Base-by-base conservation (phyloP, 2,329 filamentous ascomycete genomes). In the Emergomyces pasteurianus region DNA sequence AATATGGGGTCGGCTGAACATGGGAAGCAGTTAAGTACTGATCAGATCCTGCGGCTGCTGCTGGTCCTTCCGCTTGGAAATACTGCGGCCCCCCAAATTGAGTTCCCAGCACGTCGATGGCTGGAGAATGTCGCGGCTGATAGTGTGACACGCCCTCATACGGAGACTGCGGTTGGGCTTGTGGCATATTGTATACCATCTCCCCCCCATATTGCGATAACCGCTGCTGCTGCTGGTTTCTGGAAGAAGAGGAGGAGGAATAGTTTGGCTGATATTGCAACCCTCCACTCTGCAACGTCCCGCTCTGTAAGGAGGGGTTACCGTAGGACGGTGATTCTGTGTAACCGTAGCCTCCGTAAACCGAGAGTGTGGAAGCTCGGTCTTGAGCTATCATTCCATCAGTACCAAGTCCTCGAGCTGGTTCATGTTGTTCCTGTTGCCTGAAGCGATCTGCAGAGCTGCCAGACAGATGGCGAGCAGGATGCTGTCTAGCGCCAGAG, bases 121-220 rank as follows among this genome's bases (percentile, higher is more conserved):
- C 84, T 80, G 87, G 84, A 76, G 87, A 83, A 71, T 90, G 88
- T 78, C 88, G 86, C 67, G 85, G 79, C 70, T 86, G 82, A 78
- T 90, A 95, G 71, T 86, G 86, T 76, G 86, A 82, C 72, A 86
- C 84, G 71, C 84, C 78, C 74, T 92, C 88, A 78, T 95, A 95
- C 67, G 80, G 75, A 63, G 76, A 87, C 80, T 78, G 83, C 73
- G 76, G 78, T 79, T 75, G 77, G 63, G 78, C 79, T 69, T 84
- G 78, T 72, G 86, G 85, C 71, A 81, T 87, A 77, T 86, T 86
- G 79, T 95, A 95, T 82, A 94, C 86, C 78, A 92, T 85, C 65
- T 83, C 83, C 60, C 83, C 77, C 59, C 85, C 79, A 68, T 85
- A 85, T 65, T 78, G 76, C 59, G 75, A 69, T 68, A 80, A 81